phyloP scores from a whole-genome alignment of 228 moss, liverwort and hornwort species.

The Sphagnum fallax region DNA sequence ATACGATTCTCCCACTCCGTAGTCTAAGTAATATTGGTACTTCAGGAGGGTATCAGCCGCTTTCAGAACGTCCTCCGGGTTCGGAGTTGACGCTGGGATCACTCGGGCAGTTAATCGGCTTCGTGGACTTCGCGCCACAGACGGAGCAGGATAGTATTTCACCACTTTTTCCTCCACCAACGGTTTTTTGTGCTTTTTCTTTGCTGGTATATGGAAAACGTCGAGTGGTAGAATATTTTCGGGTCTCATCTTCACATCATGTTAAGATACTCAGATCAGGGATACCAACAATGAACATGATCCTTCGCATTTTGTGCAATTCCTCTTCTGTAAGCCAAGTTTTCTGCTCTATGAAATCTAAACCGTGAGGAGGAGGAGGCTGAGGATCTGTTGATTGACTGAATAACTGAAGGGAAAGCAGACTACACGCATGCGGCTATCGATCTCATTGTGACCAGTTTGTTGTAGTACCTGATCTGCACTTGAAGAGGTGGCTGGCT shows the following conservation, averaged over 20 bases:
- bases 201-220: constrained; percentile 6
- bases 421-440: fast-evolving
- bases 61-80: constrained; percentile 13
- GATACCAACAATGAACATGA: not conserved
- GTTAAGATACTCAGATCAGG: not conserved
- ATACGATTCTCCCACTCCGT: constrained; percentile 43
- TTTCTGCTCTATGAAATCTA: not conserved
- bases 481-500: too few relatives aligned
- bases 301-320: not conserved
- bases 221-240: not conserved
- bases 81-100: constrained; percentile 16
- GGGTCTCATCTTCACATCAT: constrained; percentile 16
- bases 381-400: too few relatives aligned
- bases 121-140: constrained; percentile 54
- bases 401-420: too few relatives aligned
- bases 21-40: constrained; percentile 54
- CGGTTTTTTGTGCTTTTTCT: not conserved
- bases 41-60: constrained; percentile 45
- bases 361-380: too few relatives aligned
- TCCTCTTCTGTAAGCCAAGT: not conserved
- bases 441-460: not conserved
- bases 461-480: not conserved
- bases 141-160: constrained; percentile 37
- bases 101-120: constrained; percentile 32
- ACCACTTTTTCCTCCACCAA: not conserved